Evolutionary conservation across 768 basidiomycete genomes (phyloP), one percentile per base, ranked within the genome.

Genomic region (Xerocomus brunneocitrinus): DNA sequence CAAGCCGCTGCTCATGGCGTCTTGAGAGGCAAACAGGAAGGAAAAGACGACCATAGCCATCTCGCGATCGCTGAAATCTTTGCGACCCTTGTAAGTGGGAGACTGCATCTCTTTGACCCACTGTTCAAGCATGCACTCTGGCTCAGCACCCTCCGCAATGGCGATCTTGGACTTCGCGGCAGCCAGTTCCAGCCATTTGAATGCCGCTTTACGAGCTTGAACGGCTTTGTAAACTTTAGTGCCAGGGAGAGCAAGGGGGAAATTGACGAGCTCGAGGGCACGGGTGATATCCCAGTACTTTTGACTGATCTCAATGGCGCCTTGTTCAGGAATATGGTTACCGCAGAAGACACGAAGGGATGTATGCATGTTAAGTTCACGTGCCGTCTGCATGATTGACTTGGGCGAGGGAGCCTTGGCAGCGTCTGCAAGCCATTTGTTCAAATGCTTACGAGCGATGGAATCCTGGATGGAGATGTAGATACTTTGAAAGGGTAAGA

Each of bases 211-310:
- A 67, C 95, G 85, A 2, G 92, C 88, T 70, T 94, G 85, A 59
- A 93, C 86, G 3, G 95, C 97, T 60, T 84, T 89, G 73, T 89
- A 98, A 50, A 98, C 84, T 68, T 98, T 98, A 36, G 97, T 98
- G 28, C 97, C 97, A 19, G 97, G 97, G 35, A 97, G 63, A 14
- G 95, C 85, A 56, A 98, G 73, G 14, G 97, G 97, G 76, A 99
- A 98, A 77, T 99, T 99, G 77, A 99, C 97, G 50, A 99, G 87
- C 68, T 99, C 92, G 39, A 99, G 86, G 3, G 97, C 91, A 61
- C 83, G 76, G 7, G 97, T 98, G 72, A 99, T 97, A 54, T 79
- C 77, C 95, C 95, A 98, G 75, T 98, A 98, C 67, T 92, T 93
- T 59, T 90, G 85, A 65, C 81, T 87, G 67, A 99, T 94, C 66